Conservation (phyloP, 306 rosid species). For the Cicer pinnatifidum region DNA sequence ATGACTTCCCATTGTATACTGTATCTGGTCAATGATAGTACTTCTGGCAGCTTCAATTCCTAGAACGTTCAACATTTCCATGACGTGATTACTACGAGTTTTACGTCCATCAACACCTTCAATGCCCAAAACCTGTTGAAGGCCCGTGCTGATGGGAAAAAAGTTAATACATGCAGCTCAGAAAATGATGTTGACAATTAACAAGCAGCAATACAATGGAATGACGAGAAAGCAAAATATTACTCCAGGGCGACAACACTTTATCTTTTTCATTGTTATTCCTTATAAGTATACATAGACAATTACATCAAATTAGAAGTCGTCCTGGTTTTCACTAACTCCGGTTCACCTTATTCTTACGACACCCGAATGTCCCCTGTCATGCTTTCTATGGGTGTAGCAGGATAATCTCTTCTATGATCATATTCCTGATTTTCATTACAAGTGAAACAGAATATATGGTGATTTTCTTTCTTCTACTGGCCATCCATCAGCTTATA, state of each 20-base stretch:
- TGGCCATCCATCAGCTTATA: conserved; percentile 16
- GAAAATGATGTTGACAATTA: conserved; percentile 14
- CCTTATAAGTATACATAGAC: not conserved
- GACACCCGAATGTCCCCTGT: conserved; percentile 14
- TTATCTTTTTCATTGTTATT: conserved; percentile 7
- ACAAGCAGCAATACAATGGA: conserved; percentile 21
- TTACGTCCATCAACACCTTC: conserved; percentile 80
- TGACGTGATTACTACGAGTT: conserved; percentile 76
- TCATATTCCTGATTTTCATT: conserved; percentile 17
- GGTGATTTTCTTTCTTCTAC: conserved; percentile 19
- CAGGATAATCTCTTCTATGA: not conserved
- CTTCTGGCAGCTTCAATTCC: conserved; percentile 97
- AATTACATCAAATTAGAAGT: conserved; percentile 12
- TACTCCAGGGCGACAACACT: conserved; percentile 10
- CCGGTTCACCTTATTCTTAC: conserved; percentile 2
- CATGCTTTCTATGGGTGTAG: conserved; percentile 7
- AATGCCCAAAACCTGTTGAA: conserved; percentile 73
- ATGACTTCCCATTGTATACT: conserved; percentile 72
- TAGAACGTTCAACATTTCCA: conserved; percentile 70
- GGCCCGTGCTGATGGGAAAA: conserved; percentile 64
- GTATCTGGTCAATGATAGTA: conserved; percentile 79
- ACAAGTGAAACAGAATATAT: conserved; percentile 1
- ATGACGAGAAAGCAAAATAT: conserved; percentile 22
- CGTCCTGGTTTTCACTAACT: conserved; percentile 26
- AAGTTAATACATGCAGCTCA: conserved; percentile 1